Conservation (phyloP, 306 rosid genomes). For the Trifolium repens region DNA sequence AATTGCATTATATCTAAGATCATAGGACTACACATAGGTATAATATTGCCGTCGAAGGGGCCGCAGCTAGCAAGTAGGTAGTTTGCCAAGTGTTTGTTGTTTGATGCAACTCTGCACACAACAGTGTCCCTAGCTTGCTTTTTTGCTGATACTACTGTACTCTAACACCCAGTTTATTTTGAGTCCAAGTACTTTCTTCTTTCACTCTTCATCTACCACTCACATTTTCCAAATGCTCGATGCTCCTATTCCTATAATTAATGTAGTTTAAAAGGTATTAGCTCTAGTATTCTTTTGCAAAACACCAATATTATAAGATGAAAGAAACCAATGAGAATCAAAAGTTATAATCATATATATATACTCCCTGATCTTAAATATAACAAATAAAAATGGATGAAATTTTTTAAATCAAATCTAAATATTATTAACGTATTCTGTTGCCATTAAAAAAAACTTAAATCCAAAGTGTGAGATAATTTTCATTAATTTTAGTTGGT, state of each 20-base stretch:
- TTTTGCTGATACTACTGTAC: not conserved
- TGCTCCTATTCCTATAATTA: no score
- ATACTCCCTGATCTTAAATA: no score
- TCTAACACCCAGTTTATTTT: not conserved
- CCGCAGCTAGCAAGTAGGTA: constrained; percentile 7
- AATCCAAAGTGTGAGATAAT: no score
- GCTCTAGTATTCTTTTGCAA: not conserved
- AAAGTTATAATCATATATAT: no score
- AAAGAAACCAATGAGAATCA: no score
- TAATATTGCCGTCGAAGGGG: not conserved
- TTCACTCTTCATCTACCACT: not conserved
- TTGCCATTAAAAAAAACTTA: no score
- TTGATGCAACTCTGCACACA: not conserved
- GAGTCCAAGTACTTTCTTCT: not conserved
- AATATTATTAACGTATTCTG: no score
- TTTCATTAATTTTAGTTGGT: no score
- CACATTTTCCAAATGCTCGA: not conserved
- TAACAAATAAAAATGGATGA: no score
- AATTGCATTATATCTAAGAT: not conserved
- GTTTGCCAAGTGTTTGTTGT: constrained; percentile 9
- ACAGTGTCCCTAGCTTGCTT: not conserved
- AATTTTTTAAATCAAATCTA: no score
- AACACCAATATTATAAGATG: not conserved
- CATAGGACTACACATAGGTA: not conserved
- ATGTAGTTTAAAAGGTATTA: not conserved